These are phyloP conservation scores for Teunomyces atbi DNA, from an alignment of 805 yeast genomes.

Conservation along the genomic window DNA sequence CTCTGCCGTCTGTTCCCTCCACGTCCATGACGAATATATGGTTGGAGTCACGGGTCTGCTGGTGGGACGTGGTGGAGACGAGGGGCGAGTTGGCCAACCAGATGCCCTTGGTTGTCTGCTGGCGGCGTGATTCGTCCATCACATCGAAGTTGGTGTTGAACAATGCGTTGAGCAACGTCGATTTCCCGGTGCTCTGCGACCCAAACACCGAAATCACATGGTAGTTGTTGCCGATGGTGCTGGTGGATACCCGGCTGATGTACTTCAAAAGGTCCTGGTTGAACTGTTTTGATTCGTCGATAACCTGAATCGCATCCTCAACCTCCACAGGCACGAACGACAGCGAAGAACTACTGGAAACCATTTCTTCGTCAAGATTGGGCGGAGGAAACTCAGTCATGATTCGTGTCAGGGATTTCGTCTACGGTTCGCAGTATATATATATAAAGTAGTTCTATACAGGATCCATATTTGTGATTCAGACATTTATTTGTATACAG, in stretches of 20 bases:
- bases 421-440: not conserved
- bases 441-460: too few species aligned
- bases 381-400: constrained; percentile 4
- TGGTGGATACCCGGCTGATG: constrained; percentile 31
- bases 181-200: constrained; percentile 94
- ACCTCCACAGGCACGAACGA: constrained; percentile 42
- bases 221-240: constrained; percentile 62
- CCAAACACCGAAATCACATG: constrained; percentile 96
- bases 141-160: constrained; percentile 89
- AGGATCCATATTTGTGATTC: too few species aligned
- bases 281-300: constrained; percentile 60
- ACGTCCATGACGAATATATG: constrained; percentile 86
- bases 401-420: not conserved
- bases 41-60: constrained; percentile 11
- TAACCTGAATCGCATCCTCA: constrained; percentile 55
- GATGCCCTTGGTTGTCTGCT: constrained; percentile 68
- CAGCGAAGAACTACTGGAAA: constrained; percentile 31
- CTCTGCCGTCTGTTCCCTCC: constrained; percentile 99
- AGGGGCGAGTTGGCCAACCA: constrained; percentile 44
- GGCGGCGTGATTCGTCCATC: constrained; percentile 83
- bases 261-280: constrained; percentile 34
- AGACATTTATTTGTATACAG: too few species aligned
- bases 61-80: constrained; percentile 22
- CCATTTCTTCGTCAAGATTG: constrained; percentile 6
- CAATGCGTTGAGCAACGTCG: constrained; percentile 81